Evolutionary conservation across 257 asterid genomes (phyloP), one percentile per base, ranked within the genome.

Genomic region (Nicotiana benthamiana): DNA sequence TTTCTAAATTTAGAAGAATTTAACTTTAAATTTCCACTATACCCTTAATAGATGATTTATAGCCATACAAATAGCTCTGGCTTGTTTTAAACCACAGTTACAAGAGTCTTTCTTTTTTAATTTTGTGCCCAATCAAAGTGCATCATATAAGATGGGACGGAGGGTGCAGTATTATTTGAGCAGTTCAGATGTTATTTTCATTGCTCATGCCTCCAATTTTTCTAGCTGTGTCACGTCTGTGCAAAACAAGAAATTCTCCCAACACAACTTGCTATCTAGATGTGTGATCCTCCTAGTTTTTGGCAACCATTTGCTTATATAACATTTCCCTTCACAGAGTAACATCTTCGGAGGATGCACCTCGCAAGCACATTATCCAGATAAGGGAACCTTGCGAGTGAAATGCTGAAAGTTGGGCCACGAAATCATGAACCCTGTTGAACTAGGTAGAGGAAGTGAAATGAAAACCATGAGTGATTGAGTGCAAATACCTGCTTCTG

Each of bases 401-500:
- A 51, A 17, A 54, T 17, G 20, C 60, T 54, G 60, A 17, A 54
- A 54, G 77, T 70, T 20, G 3, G 57, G 57, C 46, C 76, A 70
- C 46, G 57, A 70, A 70, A 70, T 70, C 30, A 7, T 70, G 57
- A 70, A 70, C 57, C 34, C 32, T 20, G 57, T 20, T 70, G 77
- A 40, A 70, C 46, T 43, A 70, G 57, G 57, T 70, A 70, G 34
- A 70, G 32, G 6, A 40, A 27, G 57, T 40, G 56, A 40, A 68
- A 70, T 70, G 77, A 24, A 40, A 48, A 22, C 34, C 60, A 79
- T 67, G 56, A 13, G 12, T 59, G 57, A 30, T 24, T 43, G 59
- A 4, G 74, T 30, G 83, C 76, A 95, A 9, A 96, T 96, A 87
- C 88, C 89, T 79, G 86, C 89, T 81, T 86, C 94, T 15, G 82